Conservation (phyloP, 2,329 filamentous ascomycete genomes). For the Trichophyton mentagrophytes region DNA sequence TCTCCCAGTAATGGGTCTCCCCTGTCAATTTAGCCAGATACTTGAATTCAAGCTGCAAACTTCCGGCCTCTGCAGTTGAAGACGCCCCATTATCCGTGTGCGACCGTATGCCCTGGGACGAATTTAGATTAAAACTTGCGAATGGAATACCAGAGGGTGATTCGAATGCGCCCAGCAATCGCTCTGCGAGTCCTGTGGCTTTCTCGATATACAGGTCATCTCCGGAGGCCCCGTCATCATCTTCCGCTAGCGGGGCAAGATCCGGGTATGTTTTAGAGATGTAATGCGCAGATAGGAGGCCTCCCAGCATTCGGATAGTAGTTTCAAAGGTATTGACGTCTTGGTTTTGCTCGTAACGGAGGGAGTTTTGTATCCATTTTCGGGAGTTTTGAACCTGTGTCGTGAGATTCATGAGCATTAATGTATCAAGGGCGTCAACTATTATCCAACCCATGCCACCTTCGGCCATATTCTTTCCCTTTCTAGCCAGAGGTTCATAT, state of each 20-base stretch:
- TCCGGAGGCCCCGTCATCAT: slow-evolving; percentile 58
- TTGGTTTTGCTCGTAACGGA: slow-evolving; percentile 83
- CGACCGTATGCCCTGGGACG: slow-evolving; percentile 61
- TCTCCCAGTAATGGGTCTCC: slow-evolving; percentile 84
- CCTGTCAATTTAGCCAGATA: slow-evolving; percentile 91
- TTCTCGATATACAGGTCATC: slow-evolving; percentile 95
- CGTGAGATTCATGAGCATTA: slow-evolving; percentile 97
- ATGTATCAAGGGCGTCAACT: slow-evolving; percentile 84
- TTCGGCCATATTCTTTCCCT: slow-evolving; percentile 68
- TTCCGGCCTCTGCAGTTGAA: slow-evolving; percentile 86
- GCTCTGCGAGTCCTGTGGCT: slow-evolving; percentile 80
- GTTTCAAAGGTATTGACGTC: slow-evolving; percentile 98
- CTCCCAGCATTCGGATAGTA: slow-evolving; percentile 93
- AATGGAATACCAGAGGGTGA: slow-evolving; percentile 76
- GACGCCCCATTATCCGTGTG: slow-evolving; percentile 78
- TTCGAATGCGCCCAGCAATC: slow-evolving; percentile 76
- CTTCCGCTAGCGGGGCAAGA: slow-evolving; percentile 60
- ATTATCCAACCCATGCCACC: slow-evolving; percentile 97
- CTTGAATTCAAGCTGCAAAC: slow-evolving; percentile 89
- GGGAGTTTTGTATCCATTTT: slow-evolving; percentile 69
- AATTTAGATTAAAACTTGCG: slow-evolving; percentile 78
- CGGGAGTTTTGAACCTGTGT: slow-evolving; percentile 70
- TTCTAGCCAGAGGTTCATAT: slow-evolving; percentile 71
- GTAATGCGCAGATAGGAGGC: slow-evolving; percentile 85
- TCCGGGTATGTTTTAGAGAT: slow-evolving; percentile 71